Evolutionary conservation across 352 stramenopile genomes (phyloP), one percentile per base, ranked within the genome.

Genomic region (Phytophthora fragariae): DNA sequence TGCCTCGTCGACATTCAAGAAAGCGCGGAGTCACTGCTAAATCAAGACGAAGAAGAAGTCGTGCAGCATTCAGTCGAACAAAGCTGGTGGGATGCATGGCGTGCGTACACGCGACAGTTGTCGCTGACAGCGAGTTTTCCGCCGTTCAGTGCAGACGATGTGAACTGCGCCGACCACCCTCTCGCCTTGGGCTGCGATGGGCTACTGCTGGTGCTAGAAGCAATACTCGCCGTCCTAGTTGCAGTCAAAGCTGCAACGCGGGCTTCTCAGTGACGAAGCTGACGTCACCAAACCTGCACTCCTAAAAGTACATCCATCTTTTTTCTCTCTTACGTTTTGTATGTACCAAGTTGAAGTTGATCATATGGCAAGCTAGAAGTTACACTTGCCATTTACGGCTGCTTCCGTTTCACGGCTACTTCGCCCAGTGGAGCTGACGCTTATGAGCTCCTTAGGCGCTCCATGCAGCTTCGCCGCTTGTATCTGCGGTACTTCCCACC

Each of bases 401-500:
- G 19, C 58, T 68, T 65, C 59, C 46, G 60, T 72, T 62, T 67
- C 57, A 37, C 5, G 14, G 3, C 9, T 2, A 29, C 2, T 6
- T 54, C 21, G 11, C 37, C 27, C 6, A 29, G 5, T 65, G 6
- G 63, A 17, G 17, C 37, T 31, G 14, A 31, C 49, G 29, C 53
- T 64, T 59, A 75, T 72, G 31, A 35, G 14, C 49, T 29, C 6
- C 35, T 17, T 29, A 15, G 14, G 31, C 31, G 35, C 8, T 60
- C 62, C 12, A 95, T 95, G 88, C 83, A 89, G 39, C 79, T 95
- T 33, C 70, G 73, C 7, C 81, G 87, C 31, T 79, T 93, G 58
- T 93, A 84, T 67, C 57, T 95, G 58, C 86, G 88, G 59, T 91
- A 93, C 76, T 95, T 86, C 57, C 86, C 88, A 33, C 86, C 88